Evolutionary conservation across 495 filamentous ascomycete genomes (phyloP), one percentile per base, ranked within the genome.

Genomic region (Penicillium argentinense): DNA sequence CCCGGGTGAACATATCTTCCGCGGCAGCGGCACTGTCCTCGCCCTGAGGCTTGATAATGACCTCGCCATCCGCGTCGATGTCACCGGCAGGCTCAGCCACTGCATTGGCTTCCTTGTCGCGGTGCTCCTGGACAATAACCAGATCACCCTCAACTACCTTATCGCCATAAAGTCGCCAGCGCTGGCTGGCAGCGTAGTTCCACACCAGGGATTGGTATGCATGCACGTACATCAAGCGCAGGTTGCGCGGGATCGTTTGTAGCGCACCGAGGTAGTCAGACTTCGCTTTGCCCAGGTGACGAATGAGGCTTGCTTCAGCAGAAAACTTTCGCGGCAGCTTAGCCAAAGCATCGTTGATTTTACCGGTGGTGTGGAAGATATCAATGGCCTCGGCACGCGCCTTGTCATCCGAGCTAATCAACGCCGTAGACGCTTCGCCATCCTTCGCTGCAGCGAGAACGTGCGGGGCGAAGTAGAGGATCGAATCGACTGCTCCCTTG

Each of bases 151-250:
- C 83, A 18, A 97, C 74, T 7, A 96, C 86, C 43, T 75, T 70
- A 25, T 71, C 59, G 13, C 85, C 90, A 59, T 82, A 88, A 14
- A 74, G 71, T 29, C 79, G 81, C 87, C 82, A 93, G 45, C 93
- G 86, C 54, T 84, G 83, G 43, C 84, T 84, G 11, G 79, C 89
- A 18, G 83, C 89, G 45, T 76, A 72, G 68, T 98, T 98, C 91
- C 91, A 98, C 7, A 98, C 85, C 8, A 90, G 76, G 4, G 86
- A 91, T 62, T 98, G 93, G 68, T 95, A 97, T 21, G 95, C 93
- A 55, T 98, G 93, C 9, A 95, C 84, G 54, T 98, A 98, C 88
- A 97, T 97, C 26, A 88, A 76, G 12, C 88, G 82, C 66, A 96
- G 75, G 27, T 86, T 85, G 2, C 91, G 78, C 6, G 80, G 84